A percentile compares a stretch with the other conserved stretches of the same genome.
Evolutionary conservation across 2,329 filamentous ascomycete species (phyloP).

Genomic region (Boeremia exigua): DNA sequence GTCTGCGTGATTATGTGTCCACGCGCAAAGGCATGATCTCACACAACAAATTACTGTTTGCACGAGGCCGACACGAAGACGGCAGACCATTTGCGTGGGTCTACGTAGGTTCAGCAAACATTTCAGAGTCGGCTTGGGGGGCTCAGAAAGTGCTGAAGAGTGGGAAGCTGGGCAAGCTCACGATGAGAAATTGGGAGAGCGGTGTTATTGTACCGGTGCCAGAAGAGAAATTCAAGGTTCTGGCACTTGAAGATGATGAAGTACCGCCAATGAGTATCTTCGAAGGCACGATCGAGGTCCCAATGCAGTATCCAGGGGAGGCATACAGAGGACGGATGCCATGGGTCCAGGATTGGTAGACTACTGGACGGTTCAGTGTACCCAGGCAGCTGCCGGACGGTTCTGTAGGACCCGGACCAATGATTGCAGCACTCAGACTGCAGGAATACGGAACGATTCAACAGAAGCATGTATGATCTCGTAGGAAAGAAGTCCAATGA

Average conservation of each 20-base stretch:
- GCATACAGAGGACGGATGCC: constrained; percentile 50
- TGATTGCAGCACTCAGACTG: too few species aligned
- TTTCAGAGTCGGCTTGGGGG: constrained; percentile 95
- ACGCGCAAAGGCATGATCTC: constrained; percentile 75
- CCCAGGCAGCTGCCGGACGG: too few species aligned
- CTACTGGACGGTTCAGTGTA: too few species aligned
- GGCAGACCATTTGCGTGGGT: constrained; percentile 67
- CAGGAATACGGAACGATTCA: too few species aligned
- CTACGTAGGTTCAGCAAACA: constrained; percentile 89
- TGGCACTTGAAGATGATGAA: constrained; percentile 16
- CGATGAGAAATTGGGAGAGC: constrained; percentile 88
- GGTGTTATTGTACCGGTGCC: constrained; percentile 76
- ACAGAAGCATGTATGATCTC: too few species aligned
- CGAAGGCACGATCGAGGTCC: constrained; percentile 63
- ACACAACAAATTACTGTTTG: constrained; percentile 76
- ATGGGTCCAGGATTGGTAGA: background rate
- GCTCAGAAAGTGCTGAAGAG: constrained; percentile 72
- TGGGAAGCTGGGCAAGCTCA: constrained; percentile 75
- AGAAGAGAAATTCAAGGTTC: constrained; percentile 19
- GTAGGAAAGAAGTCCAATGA: too few species aligned
- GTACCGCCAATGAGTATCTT: constrained; percentile 58
- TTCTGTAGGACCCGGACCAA: too few species aligned
- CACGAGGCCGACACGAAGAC: constrained; percentile 40
- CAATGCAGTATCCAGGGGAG: constrained; percentile 66
- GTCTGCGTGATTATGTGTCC: constrained; percentile 79